Evolutionary conservation across 305 asterid genomes (phyloP), one percentile per base, ranked within the genome.

Genomic region (Fraxinus xanthoxyloides): DNA sequence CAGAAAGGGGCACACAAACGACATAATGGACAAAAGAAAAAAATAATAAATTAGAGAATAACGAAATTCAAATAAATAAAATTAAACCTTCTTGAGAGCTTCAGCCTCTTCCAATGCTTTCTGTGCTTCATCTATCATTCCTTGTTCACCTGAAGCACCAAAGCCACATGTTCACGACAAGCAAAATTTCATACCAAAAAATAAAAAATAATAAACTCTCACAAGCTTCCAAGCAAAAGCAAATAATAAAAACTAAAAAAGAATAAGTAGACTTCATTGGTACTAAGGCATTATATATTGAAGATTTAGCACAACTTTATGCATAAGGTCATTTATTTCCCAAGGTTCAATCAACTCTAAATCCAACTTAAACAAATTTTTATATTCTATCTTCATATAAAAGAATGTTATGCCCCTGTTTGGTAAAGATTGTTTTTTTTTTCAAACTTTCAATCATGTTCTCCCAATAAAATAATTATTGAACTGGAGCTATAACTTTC

Each of bases 31-130:
- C 13, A 63, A 80, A 38, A 36, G 54, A 48, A 78, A 61, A 61
- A 76, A 5, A 75, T 26, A 13, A 28, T 75, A 35, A 61, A 0
- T 24, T 15, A 24, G 69, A 40, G 12, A 46, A 36, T 79, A 76
- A 54, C 5, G 61, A 82, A 82, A 79, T 73, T 72, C 40, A 76
- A 63, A 35, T 24, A 79, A 82, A 80, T 13, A 74, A 15, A 73
- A 23, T 54, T 10, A 40, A 77, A 93, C 98, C 97, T 94, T 94
- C 85, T 89, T 94, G n/a, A 94, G 96, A 81, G 98, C 96, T 91
- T 94, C 98, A 23, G 98, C 98, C 87, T 94, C 98, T 85, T 94
- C 98, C 88, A 94, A 77, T 72, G 97, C 94, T 85, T 92, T 94
- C 69, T 92, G 94, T 35, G 98, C 98, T 88, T 94, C 98, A 87